A percentile compares a stretch with the other conserved stretches of the same genome.
These are phyloP conservation scores for Pistacia vera DNA, from an alignment of 345 rosid species.

Conservation along the genomic window DNA sequence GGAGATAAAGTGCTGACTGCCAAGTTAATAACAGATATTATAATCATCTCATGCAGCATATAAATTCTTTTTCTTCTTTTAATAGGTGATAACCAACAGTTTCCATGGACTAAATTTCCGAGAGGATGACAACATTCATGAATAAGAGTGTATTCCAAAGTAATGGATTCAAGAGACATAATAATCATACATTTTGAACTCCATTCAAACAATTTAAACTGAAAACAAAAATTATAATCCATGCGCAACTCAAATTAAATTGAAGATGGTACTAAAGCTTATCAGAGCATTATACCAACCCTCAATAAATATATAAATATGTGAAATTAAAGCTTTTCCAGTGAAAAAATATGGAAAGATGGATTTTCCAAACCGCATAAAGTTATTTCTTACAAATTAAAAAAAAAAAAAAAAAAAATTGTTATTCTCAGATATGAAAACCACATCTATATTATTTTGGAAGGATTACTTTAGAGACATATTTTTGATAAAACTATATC, in stretches of 20 bases:
- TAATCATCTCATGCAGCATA: no score
- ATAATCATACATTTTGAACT: background rate
- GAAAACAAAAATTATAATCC: background rate
- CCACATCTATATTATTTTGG: background rate
- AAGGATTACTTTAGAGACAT: background rate
- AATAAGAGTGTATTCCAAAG: background rate
- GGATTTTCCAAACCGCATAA: background rate
- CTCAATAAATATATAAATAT: no score
- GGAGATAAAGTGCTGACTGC: background rate
- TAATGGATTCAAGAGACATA: background rate
- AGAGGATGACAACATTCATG: background rate
- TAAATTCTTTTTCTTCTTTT: no score
- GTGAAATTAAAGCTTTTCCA: background rate
- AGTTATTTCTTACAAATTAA: background rate
- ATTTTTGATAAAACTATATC: background rate
- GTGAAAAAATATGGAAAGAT: background rate
- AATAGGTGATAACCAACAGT: no score
- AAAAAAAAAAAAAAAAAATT: background rate
- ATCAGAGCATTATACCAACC: background rate
- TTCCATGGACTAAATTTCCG: background rate
- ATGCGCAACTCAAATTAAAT: background rate
- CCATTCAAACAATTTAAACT: background rate
- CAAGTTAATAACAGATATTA: background rate
- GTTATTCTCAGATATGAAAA: conserved; percentile 8
- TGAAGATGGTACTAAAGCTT: background rate